Base-by-base conservation (phyloP, 1,284 basidiomycete genomes). In the Heterobasidion parviporum region DNA sequence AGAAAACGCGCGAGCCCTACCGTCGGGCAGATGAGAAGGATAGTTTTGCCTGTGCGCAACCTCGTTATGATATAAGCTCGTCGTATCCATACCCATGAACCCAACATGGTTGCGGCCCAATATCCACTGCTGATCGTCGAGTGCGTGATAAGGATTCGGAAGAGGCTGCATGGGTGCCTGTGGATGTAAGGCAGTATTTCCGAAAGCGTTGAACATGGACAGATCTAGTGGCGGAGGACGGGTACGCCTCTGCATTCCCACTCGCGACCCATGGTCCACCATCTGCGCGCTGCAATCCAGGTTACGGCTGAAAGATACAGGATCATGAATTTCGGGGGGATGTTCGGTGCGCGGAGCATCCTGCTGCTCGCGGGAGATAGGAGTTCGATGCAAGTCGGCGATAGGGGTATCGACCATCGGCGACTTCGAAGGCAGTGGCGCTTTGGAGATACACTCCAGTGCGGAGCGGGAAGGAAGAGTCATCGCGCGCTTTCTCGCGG, bases 381-480 rank as follows among this genome's bases (percentile, higher is more conserved):
- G 52, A 51, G 14, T 49, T 45, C 18, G 51, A 18, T 6, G 18
- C 34, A 36, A 46, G 50, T 51, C 50, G 32, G 12, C 14, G 16
- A 38, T 10, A 32, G 46, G 14, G 16, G 46, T 26, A 26, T 26
- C 26, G 26, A 26, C 5, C 26, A 26, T 10, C 16, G n/a, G 12
- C 16, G 46, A 32, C 46, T 16, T 16, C 14, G 46, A 12, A 10
- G 18, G 7, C 10, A 6, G 46, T 15, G 46, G 18, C 12, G 12
- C 16, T 6, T 16, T 32, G 12, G 46, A 7, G 6, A 5, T 16
- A 16, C 10, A 32, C n/a, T 12, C 12, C 4, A 4, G 45, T 26
- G 50, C n/a, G 16, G 54, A 47, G 12, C 49, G 16, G 36, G 59
- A 55, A 52, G 59, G 59, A 20, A 60, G 35, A 10, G 60, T 60